phyloP scores from a whole-genome alignment of 352 stramenopile genomes.

The Globisporangium okanoganense region DNA sequence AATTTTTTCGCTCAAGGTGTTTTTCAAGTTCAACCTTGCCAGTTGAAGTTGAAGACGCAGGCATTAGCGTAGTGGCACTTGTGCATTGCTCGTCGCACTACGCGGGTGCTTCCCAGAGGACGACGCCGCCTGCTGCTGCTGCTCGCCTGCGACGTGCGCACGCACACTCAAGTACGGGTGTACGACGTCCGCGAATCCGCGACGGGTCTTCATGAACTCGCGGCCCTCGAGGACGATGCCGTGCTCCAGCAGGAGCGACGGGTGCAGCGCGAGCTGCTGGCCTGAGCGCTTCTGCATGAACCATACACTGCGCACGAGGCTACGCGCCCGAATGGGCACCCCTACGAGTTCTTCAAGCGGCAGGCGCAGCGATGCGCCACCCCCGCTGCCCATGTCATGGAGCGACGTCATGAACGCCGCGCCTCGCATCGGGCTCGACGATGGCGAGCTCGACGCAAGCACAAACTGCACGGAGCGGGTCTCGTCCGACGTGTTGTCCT shows the following conservation, averaged over 20 bases:
- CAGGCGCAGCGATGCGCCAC: constrained; percentile 10
- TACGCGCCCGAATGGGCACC: constrained; percentile 24
- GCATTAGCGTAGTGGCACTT: constrained; percentile 8
- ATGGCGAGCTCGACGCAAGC: constrained; percentile 11
- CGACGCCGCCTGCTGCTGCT: neutral
- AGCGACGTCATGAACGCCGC: neutral
- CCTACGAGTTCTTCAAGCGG: constrained; percentile 25
- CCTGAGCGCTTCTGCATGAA: constrained; percentile 18
- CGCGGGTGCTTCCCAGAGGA: neutral
- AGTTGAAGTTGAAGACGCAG: neutral
- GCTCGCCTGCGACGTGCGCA: constrained; percentile 15
- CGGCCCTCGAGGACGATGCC: constrained; percentile 20
- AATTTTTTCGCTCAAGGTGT: neutral
- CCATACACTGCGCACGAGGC: constrained; percentile 24
- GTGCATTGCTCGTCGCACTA: neutral
- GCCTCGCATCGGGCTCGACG: constrained; percentile 4
- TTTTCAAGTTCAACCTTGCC: neutral
- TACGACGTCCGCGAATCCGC: constrained; percentile 43
- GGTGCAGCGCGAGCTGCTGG: constrained; percentile 18
- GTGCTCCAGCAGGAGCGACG: constrained; percentile 22
- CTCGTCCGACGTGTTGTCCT: constrained; percentile 19
- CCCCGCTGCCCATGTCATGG: constrained; percentile 1
- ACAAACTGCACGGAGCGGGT: constrained; percentile 16
- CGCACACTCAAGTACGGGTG: constrained; percentile 26
- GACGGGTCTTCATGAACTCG: constrained; percentile 28